These are phyloP conservation scores for Chlamydomonas incerta DNA, from an alignment of 139 green algal species.

Conservation along the genomic window DNA sequence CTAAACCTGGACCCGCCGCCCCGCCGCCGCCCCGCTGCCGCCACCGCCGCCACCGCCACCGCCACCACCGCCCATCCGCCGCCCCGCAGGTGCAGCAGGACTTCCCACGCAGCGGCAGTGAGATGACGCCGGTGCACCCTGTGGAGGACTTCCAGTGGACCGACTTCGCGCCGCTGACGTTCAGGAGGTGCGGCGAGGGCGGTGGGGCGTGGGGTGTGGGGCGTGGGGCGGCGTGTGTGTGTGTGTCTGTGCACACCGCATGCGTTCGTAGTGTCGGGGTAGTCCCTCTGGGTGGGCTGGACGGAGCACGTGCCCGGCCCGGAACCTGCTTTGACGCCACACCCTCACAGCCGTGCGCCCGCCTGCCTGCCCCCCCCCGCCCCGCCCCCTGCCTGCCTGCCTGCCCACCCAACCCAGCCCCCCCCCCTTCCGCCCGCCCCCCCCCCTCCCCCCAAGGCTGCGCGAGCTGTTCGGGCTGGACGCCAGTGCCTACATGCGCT, in stretches of 20 bases:
- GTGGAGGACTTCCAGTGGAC: constrained; percentile 92
- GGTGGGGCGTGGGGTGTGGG: background rate
- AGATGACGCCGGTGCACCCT: constrained; percentile 76
- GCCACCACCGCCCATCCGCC: no score
- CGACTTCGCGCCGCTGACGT: constrained; percentile 91
- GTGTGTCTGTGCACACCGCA: no score
- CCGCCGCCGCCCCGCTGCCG: no score
- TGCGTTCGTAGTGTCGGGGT: no score
- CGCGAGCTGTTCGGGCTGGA: constrained; percentile 83
- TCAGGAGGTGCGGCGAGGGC: constrained; percentile 52
- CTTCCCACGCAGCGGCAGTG: constrained; percentile 77
- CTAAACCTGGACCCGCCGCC: no score
- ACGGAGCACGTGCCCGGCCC: no score
- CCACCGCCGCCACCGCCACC: no score
- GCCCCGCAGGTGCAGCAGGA: constrained; percentile 66
- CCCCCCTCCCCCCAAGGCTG: constrained; percentile 59
- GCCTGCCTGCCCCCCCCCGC: background rate
- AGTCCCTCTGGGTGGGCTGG: no score
- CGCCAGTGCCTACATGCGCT: constrained; percentile 82
- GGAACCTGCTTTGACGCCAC: no score
- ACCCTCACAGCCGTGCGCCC: no score
- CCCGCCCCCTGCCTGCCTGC: background rate
- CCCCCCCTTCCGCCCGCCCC: background rate
- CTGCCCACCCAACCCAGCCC: no score
- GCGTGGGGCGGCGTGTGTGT: no score